These are phyloP conservation scores for Mitragyna speciosa DNA, from an alignment of 257 asterid species.

Conservation along the genomic window DNA sequence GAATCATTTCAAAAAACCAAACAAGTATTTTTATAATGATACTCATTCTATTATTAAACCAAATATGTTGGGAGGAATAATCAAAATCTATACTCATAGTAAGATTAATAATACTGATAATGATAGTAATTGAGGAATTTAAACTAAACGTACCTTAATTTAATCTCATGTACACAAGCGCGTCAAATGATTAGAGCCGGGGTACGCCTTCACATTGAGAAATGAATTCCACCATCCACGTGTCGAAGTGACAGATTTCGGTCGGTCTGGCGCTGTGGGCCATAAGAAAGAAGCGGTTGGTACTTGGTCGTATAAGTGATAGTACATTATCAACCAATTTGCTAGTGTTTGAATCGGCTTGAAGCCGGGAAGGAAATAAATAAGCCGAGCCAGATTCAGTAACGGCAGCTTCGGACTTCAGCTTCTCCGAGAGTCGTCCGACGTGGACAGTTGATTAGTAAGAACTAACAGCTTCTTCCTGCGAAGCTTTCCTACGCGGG, in stretches of 20 bases:
- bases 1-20: too few species aligned
- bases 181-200: too few species aligned
- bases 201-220: too few species aligned
- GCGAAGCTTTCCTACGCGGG: background rate
- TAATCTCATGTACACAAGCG: too few species aligned
- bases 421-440: background rate
- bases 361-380: background rate
- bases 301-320: background rate
- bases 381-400: background rate
- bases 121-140: too few species aligned
- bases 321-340: too few species aligned
- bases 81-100: too few species aligned
- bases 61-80: too few species aligned
- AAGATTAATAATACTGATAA: too few species aligned
- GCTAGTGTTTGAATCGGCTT: background rate
- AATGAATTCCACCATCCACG: background rate
- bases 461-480: background rate
- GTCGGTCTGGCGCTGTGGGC: background rate
- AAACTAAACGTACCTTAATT: too few species aligned
- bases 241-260: background rate
- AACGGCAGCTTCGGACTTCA: background rate
- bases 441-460: slow-evolving; percentile 9
- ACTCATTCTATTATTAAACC: too few species aligned
- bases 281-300: background rate
- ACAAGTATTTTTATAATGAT: too few species aligned